Evolutionary conservation across 2,329 filamentous ascomycete genomes (phyloP).

Genomic region (Pseudomassariella vexata): DNA sequence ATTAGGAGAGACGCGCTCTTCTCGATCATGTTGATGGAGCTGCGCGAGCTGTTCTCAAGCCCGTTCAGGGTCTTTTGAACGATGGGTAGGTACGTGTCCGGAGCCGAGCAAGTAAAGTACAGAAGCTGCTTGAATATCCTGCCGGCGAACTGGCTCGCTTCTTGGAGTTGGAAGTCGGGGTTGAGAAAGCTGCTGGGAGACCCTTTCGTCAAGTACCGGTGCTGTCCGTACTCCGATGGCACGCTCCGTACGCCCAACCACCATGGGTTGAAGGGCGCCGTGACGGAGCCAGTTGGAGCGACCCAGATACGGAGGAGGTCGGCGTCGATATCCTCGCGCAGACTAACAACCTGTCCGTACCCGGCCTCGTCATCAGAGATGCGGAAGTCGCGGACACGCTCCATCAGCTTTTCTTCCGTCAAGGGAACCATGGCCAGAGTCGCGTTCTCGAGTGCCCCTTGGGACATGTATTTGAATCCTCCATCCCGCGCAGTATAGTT

Average conservation of each 20-base stretch:
- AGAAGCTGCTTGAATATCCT: conserved; percentile 21
- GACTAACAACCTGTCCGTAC: conserved; percentile 20
- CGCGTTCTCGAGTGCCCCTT: conserved; percentile 16
- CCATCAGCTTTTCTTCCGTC: conserved; percentile 42
- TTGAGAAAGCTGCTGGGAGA: conserved; percentile 19
- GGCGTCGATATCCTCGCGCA: conserved; percentile 12
- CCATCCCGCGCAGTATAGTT: conserved; percentile 17
- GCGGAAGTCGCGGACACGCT: conserved; percentile 21
- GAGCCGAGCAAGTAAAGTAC: conserved; percentile 22
- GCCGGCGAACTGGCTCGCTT: conserved; percentile 19
- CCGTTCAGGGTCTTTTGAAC: conserved; percentile 17
- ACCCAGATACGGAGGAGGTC: conserved; percentile 19
- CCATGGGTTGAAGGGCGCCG: conserved; percentile 21
- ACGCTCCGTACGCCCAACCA: conserved; percentile 19
- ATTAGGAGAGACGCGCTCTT: conserved; percentile 13
- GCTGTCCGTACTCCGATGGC: conserved; percentile 19
- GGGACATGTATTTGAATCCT: conserved; percentile 25
- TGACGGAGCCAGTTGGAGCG: conserved; percentile 19
- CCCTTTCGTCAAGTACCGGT: conserved; percentile 21
- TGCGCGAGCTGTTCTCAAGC: conserved; percentile 16
- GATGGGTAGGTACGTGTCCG: conserved; percentile 14
- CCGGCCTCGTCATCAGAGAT: conserved; percentile 21
- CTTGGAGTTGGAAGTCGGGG: conserved; percentile 19
- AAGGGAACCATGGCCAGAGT: conserved; percentile 36
- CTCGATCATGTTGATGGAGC: conserved; percentile 17